Evolutionary conservation across 345 rosid genomes (phyloP).

Genomic region (Alliaria petiolata): DNA sequence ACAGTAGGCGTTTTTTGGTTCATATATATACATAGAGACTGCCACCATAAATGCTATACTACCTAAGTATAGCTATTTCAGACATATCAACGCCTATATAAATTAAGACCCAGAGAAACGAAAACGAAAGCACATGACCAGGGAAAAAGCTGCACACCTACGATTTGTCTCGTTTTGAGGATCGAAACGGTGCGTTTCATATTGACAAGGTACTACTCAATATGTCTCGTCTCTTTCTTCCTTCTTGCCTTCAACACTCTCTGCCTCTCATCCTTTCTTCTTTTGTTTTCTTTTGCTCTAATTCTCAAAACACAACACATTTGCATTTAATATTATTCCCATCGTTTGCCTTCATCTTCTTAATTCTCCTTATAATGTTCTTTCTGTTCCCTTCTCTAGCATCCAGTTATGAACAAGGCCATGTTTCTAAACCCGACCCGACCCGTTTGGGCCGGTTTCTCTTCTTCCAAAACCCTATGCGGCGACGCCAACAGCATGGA

Average conservation of each 20-base stretch:
- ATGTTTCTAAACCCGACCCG: constrained; percentile 42
- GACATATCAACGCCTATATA: constrained; percentile 16
- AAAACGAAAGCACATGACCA: constrained; percentile 29
- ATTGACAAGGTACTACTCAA: constrained; percentile 38
- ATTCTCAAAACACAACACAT: neutral
- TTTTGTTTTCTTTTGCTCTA: constrained; percentile 15
- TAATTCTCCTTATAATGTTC: neutral
- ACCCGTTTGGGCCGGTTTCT: constrained; percentile 63
- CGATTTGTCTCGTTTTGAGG: constrained; percentile 11
- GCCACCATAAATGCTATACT: constrained; percentile 3
- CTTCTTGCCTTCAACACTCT: constrained; percentile 34
- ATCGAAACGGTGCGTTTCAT: constrained; percentile 50
- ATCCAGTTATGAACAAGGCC: constrained; percentile 43
- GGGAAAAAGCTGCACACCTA: constrained; percentile 23
- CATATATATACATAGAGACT: neutral
- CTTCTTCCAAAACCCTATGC: constrained; percentile 38
- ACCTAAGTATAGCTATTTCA: constrained; percentile 22
- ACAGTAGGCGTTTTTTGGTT: neutral
- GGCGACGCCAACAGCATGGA: constrained; percentile 90
- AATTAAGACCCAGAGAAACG: constrained; percentile 20
- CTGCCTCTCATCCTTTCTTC: constrained; percentile 17
- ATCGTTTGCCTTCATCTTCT: neutral
- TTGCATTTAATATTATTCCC: constrained; percentile 5
- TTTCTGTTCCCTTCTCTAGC: constrained; percentile 4
- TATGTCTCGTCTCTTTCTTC: constrained; percentile 72